Evolutionary conservation across 179 eudicot genomes (phyloP).

Genomic region (Pouteria campechiana): DNA sequence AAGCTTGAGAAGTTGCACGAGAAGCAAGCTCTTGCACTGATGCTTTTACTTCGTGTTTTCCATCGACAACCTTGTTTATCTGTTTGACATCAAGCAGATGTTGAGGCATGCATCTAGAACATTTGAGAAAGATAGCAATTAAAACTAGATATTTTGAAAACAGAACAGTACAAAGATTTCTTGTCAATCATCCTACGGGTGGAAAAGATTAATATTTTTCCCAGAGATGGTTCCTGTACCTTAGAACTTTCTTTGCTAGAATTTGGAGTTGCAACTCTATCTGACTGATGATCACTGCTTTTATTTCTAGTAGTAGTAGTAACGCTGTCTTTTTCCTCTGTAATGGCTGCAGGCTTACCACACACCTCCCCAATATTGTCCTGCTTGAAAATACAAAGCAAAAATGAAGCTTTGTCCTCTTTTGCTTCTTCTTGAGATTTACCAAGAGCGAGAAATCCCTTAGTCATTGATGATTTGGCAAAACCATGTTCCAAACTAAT

Average conservation of each 20-base stretch:
- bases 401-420: no score
- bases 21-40: constrained; percentile 88
- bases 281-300: constrained; percentile 15
- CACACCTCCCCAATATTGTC: constrained; percentile 22
- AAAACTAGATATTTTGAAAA: no score
- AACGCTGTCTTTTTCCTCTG: constrained; percentile 11
- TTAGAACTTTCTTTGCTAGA: constrained; percentile 20
- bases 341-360: constrained; percentile 4
- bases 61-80: constrained; percentile 1
- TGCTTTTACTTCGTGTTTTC: constrained; percentile 37
- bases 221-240: no score
- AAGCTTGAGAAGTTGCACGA: constrained; percentile 76
- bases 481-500: no score
- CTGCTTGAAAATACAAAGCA: no score
- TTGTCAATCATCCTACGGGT: no score
- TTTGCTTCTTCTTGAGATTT: no score
- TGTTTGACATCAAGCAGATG: background rate
- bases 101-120: background rate
- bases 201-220: no score
- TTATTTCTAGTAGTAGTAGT: constrained; percentile 7
- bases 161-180: no score
- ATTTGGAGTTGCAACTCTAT: constrained; percentile 9
- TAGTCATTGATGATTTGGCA: no score
- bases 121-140: background rate
- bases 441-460: no score